Evolutionary conservation across 2,329 filamentous ascomycete species (phyloP), one percentile per base, ranked within the genome.

Genomic region (Aureobasidium leucospermi): DNA sequence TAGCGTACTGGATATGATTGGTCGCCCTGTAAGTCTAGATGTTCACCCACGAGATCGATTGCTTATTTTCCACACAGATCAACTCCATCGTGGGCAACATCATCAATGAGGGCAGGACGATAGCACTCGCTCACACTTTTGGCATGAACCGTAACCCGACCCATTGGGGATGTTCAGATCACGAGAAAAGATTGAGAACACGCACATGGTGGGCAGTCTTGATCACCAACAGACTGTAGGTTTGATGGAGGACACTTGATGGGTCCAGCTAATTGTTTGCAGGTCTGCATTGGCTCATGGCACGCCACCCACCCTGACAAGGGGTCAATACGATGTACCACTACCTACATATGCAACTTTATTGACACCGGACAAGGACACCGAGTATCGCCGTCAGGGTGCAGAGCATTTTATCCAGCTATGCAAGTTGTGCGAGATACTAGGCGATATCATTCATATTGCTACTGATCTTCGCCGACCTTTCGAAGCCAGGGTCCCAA

Each of bases 141-240:
- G 81, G 81, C 0, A 69, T 83, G 39, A 81, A 84, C 62, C 75
- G 81, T 31, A 78, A 83, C 63, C 79, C 80, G 11, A 76, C 75
- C 4, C 73, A 75, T 59, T 83, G 80, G 80, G 78, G 77, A 47
- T 73, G 81, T 1, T 76, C 77, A 1, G 73, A 73, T 1, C 70
- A 73, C 36, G 81, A 83, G 62, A 82, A 81, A 63, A 73, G 76
- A 8, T 69, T 79, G 15, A 74, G 81, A 6, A 78, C 79, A 32
- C 76, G 79, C 2, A 67, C 81, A 3, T 83, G 81, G 79, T 83
- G 81, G 81, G 80, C 77, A 5, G 78, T 82, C 2, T 71, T 83
- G 2, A 79, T 83, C 41, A 80, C 81, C 60, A 81, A 83, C 67
- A 46, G 39, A 38, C 38, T 49, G 45, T 58, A 5, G 32, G 45